phyloP scores from a whole-genome alignment of 75 land plant genomes.

The Sequoia sempervirens region DNA sequence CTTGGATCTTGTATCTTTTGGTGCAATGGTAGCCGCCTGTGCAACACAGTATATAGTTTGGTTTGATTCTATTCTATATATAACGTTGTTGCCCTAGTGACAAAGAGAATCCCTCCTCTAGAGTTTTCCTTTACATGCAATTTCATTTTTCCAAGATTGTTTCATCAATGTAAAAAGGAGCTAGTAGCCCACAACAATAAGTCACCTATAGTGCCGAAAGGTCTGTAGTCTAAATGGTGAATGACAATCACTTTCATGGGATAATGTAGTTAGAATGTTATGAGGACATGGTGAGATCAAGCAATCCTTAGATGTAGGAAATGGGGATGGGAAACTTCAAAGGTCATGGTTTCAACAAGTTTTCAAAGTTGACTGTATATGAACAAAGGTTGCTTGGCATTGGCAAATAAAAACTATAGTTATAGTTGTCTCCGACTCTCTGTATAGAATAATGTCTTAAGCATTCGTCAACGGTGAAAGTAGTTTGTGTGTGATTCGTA shows the following conservation, averaged over 20 bases:
- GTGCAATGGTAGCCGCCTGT: no score
- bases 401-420: neutral
- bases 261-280: neutral
- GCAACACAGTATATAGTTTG: neutral
- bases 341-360: neutral
- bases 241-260: neutral
- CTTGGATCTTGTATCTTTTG: no score
- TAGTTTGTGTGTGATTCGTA: neutral
- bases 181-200: neutral
- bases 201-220: neutral
- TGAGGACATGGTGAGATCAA: neutral
- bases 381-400: neutral
- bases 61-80: neutral
- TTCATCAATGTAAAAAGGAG: neutral
- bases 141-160: neutral
- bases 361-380: neutral
- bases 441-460: neutral
- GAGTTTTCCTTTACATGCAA: neutral
- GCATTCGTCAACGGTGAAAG: neutral
- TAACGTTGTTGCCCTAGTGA: neutral
- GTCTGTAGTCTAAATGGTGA: neutral
- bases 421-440: neutral
- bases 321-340: neutral
- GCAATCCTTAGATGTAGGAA: neutral
- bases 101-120: neutral